phyloP scores from a whole-genome alignment of 1,284 basidiomycete species.

The Agaricales sp. region DNA sequence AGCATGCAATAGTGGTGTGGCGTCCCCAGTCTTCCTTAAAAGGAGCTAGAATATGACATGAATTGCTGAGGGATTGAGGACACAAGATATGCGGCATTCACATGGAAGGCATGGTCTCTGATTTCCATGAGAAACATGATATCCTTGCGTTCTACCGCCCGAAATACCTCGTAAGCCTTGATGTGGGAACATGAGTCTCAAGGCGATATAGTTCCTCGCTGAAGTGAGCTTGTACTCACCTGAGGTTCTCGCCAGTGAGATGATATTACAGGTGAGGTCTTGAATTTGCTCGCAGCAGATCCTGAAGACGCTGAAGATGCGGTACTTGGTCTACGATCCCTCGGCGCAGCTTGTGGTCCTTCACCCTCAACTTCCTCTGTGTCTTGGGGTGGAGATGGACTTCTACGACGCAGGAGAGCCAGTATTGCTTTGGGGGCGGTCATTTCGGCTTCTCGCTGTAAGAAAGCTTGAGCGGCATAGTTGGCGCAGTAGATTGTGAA shows the following conservation, averaged over 20 bases:
- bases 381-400: constrained; percentile 24
- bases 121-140: constrained; percentile 71
- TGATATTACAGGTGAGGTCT: constrained; percentile 13
- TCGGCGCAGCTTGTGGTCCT: constrained; percentile 4
- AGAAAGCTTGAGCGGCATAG: constrained; percentile 36
- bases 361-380: constrained; percentile 9
- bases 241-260: constrained; percentile 50
- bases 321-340: constrained; percentile 4
- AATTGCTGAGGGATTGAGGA: constrained; percentile 5
- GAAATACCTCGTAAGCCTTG: constrained; percentile 67
- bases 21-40: constrained; percentile 61
- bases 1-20: constrained; percentile 70
- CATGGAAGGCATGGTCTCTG: constrained; percentile 67
- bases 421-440: constrained; percentile 43
- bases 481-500: constrained; percentile 6
- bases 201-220: neutral
- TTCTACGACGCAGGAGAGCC: constrained; percentile 33
- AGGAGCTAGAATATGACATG: constrained; percentile 38
- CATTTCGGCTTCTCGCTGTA: constrained; percentile 55
- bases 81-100: constrained; percentile 18
- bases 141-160: constrained; percentile 66
- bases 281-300: constrained; percentile 13
- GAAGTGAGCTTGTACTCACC: constrained; percentile 22
- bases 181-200: constrained; percentile 1
- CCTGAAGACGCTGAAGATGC: constrained; percentile 19